Conservation (phyloP, 257 asterid genomes). For the Knoxia roxburghii region DNA sequence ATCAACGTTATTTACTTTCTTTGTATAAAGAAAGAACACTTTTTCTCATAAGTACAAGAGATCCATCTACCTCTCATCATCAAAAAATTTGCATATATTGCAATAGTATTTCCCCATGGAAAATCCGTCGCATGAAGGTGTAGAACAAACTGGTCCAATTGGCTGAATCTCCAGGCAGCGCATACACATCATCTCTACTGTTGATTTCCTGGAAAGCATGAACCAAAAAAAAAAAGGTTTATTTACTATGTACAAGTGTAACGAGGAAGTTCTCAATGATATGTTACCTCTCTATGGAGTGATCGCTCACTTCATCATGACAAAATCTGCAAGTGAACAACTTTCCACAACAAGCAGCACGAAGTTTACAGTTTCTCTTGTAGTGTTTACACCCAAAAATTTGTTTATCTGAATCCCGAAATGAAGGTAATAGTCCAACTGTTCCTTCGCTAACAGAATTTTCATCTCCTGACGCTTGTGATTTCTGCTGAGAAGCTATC, state of each 20-base stretch:
- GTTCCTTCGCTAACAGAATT: constrained; percentile 23
- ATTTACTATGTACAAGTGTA: constrained; percentile 1
- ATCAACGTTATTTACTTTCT: neutral
- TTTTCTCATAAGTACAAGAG: neutral
- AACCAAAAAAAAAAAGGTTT: constrained; percentile 2
- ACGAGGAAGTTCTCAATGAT: neutral
- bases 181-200: constrained; percentile 46
- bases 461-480: constrained; percentile 34
- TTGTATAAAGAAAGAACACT: neutral
- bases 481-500: constrained; percentile 52
- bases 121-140: constrained; percentile 45
- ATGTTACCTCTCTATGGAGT: constrained; percentile 37
- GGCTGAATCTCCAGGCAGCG: constrained; percentile 38
- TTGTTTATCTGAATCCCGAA: constrained; percentile 30
- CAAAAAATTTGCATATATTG: constrained; percentile 42
- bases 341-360: constrained; percentile 45
- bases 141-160: constrained; percentile 36
- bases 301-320: constrained; percentile 47
- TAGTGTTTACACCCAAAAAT: constrained; percentile 42
- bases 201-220: constrained; percentile 34
- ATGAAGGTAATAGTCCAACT: constrained; percentile 34
- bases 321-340: constrained; percentile 39
- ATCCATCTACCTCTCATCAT: constrained; percentile 39
- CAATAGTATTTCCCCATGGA: constrained; percentile 46
- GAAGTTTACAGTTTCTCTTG: constrained; percentile 44